Base-by-base conservation (phyloP, 2,329 filamentous ascomycete species). In the Penicillium sclerotigenum region DNA sequence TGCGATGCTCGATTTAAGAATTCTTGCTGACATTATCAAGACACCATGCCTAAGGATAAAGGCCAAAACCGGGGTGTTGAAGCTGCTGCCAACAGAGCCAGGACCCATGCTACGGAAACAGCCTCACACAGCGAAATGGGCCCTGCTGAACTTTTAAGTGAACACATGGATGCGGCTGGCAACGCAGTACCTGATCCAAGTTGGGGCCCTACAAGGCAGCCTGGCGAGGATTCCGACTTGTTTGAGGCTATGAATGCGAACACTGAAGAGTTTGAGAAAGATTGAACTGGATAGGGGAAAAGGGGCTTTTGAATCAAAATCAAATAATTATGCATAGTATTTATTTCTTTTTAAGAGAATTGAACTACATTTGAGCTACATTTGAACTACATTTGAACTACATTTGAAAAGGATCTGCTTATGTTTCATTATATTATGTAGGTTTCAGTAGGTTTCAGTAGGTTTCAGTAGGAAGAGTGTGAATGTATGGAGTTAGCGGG, bases 101-200 rank as follows among this genome's bases (percentile, higher is more conserved):
- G 18, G 40, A 10, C n/a, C 10, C 26, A 38, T 3, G 60, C 56
- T 33, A 52, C 24, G 34, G 43, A 29, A 59, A 58, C 42, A 29
- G 43, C 16, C 41, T n/a, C 36, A 11, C 38, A 60, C 50, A 7
- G 60, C 51, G 33, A 71, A 61, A 67, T 65, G 59, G 37, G 53
- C 2, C 64, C 69, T 0, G 65, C 67, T 33, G 65, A 73, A 54
- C 54, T 66, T 31, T 55, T 75, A 10, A 63, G 64, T 31, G 66
- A 67, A 13, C 65, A 66, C 4, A 66, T 74, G 59, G 65, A 74
- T 36, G 34, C 63, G 14, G 14, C 63, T n/a, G 72, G 71, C 18
- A 68, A 73, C 33, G 67, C 70, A 0, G 67, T 69, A 3, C 67
- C 71, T n/a, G 68, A 75, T 26, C 57, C 62, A 1, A 54, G 50